Evolutionary conservation across 352 stramenopile genomes (phyloP), one percentile per base, ranked within the genome.

Genomic region (Phytophthora megakarya): DNA sequence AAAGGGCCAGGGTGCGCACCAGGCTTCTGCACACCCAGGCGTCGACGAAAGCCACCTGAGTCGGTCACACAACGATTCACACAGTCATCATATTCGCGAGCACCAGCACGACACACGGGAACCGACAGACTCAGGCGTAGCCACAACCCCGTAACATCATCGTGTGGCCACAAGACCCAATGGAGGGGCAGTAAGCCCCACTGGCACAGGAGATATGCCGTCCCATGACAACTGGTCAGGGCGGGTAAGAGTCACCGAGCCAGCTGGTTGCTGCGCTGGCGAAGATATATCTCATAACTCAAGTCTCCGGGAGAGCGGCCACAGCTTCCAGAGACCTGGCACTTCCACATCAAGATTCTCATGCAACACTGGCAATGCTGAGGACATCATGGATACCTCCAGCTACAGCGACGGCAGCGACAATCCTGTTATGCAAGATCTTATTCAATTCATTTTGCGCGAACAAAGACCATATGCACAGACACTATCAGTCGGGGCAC

Each of bases 51-150:
- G 26, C 26, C 26, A 32, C 26, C 26, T 32, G 26, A 32, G 26
- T 32, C 26, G 26, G 26, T 32, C 26, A 32, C 26, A 32, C 26
- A 32, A 58, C 56, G 51, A n/a, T n/a, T n/a, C n/a, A n/a, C n/a
- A n/a, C n/a, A n/a, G n/a, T n/a, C n/a, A n/a, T n/a, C n/a, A n/a
- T n/a, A n/a, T n/a, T n/a, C n/a, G n/a, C n/a, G n/a, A n/a, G n/a
- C n/a, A n/a, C n/a, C n/a, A n/a, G n/a, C n/a, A n/a, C n/a, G n/a
- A n/a, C n/a, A n/a, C n/a, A n/a, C n/a, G n/a, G n/a, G n/a, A n/a
- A n/a, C n/a, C n/a, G n/a, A n/a, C n/a, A n/a, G n/a, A n/a, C n/a
- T n/a, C n/a, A n/a, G n/a, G n/a, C n/a, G n/a, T n/a, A n/a, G n/a
- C n/a, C n/a, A n/a, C n/a, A n/a, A n/a, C n/a, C n/a, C n/a, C n/a